Evolutionary conservation across 306 rosid genomes (phyloP).

Genomic region (Dicorynia guianensis): DNA sequence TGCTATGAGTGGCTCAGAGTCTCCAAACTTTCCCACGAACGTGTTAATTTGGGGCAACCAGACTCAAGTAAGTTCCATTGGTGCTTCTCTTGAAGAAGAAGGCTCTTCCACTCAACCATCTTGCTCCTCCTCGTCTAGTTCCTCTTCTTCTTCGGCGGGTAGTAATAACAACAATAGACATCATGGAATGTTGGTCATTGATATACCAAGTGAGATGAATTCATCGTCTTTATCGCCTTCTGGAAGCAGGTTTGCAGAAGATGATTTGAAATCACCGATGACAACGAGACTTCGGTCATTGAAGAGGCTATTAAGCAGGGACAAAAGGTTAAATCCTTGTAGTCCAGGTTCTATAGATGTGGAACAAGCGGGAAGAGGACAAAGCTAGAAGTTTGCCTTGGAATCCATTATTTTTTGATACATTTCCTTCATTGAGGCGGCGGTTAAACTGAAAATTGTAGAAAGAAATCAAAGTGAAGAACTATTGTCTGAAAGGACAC

Average conservation of each 20-base stretch:
- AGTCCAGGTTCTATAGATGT: constrained; percentile 64
- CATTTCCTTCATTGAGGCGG: constrained; percentile 18
- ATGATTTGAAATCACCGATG: constrained; percentile 70
- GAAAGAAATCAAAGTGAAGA: constrained; percentile 10
- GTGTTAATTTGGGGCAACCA: constrained; percentile 86
- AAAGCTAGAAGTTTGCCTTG: constrained; percentile 36
- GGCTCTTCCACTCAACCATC: constrained; percentile 46
- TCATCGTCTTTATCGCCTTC: constrained; percentile 56
- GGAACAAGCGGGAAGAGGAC: constrained; percentile 58
- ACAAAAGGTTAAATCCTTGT: constrained; percentile 59
- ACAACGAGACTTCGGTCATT: constrained; percentile 67
- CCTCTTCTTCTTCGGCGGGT: constrained; percentile 37
- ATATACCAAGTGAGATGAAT: constrained; percentile 59
- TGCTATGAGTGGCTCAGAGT: constrained; percentile 44
- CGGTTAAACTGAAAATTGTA: constrained; percentile 2
- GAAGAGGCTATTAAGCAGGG: constrained; percentile 83
- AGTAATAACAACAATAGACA: constrained; percentile 11
- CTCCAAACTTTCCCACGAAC: constrained; percentile 76
- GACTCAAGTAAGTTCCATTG: constrained; percentile 61
- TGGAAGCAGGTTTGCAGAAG: constrained; percentile 56
- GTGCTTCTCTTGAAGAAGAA: constrained; percentile 59
- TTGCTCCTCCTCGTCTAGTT: constrained; percentile 43
- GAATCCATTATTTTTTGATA: constrained; percentile 20
- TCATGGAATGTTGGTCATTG: constrained; percentile 70
- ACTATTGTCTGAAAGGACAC: constrained; percentile 33